phyloP scores from a whole-genome alignment of 1,284 basidiomycete genomes.

The Lentinus polychrous region DNA sequence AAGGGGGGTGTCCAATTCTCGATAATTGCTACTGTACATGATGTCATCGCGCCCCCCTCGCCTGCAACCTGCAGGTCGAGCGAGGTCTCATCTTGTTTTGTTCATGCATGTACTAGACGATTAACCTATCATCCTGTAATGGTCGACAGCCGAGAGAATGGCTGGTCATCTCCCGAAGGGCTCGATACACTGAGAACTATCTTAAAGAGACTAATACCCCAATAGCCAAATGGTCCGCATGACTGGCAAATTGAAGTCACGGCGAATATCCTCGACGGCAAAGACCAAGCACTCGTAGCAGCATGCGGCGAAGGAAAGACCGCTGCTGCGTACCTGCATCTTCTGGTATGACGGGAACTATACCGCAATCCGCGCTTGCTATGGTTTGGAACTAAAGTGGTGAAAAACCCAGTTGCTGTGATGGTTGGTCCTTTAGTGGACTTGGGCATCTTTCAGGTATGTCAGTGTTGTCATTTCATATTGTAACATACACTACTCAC shows the following conservation, averaged over 20 bases:
- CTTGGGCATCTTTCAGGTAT: not conserved
- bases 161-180: conserved; percentile 1
- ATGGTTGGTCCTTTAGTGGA: not conserved
- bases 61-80: too few species aligned
- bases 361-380: not conserved
- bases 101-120: too few species aligned
- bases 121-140: too few species aligned
- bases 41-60: too few species aligned
- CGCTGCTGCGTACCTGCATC: conserved; percentile 7
- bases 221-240: conserved; percentile 8
- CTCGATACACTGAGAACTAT: not conserved
- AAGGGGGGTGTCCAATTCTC: too few species aligned
- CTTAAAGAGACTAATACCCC: not conserved
- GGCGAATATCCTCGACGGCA: conserved; percentile 7
- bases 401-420: not conserved
- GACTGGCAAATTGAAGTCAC: conserved; percentile 9
- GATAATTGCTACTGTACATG: too few species aligned
- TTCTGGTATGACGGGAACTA: conserved; percentile 3
- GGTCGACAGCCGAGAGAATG: not conserved
- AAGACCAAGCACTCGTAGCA: conserved; percentile 7
- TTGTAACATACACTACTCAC: not conserved
- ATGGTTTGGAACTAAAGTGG: not conserved
- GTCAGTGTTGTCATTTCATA: not conserved
- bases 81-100: too few species aligned
- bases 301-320: conserved; percentile 11